Base-by-base conservation (phyloP, 495 filamentous ascomycete genomes). In the Aspergillus wentii region DNA sequence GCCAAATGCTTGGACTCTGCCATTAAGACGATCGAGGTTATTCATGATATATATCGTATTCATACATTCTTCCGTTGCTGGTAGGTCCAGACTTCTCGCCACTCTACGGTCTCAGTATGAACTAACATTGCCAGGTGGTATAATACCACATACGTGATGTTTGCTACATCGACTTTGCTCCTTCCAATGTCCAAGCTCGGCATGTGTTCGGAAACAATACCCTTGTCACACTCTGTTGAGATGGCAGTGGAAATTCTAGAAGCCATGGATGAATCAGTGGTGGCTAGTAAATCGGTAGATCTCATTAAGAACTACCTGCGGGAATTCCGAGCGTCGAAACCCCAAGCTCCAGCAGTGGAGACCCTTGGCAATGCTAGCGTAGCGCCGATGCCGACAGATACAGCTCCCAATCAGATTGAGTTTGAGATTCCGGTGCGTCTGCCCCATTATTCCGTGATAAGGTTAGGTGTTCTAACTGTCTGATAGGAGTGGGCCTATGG, bases 11-110 rank as follows among this genome's bases (percentile, higher is more conserved):
- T 66, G 23, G 57, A 63, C 17, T 50, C 64, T 2, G 62, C 64
- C 1, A 57, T 55, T 51, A 63, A 60, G 33, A 65, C 61, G 0
- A 62, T 69, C 13, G 54, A 65, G 23, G 54, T 69, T 1, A 57
- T 69, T 8, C 51, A 69, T 25, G 64, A 69, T 17, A 65, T 64
- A 13, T 69, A 63, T 22, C 59, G 61, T 11, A 44, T 62, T 2
- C 60, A 69, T 35, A 59, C 57, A 6, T 66, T 69, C 32, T 69
- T 69, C 52, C 56, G 62, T 14, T 66, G 60, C 47, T 68, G 64
- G 62, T 67, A 49, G 8, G 53, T 40, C 31, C 8, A n/a, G n/a
- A n/a, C n/a, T n/a, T 19, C 23, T 18, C 22, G 16, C 23, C 23
- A 20, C 13, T 20, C 17, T 18, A 17, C 2, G n/a, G 18, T 44